Evolutionary conservation across 2,329 filamentous ascomycete species (phyloP), one percentile per base, ranked within the genome.

Genomic region (Fusarium pseudoanthophilum): DNA sequence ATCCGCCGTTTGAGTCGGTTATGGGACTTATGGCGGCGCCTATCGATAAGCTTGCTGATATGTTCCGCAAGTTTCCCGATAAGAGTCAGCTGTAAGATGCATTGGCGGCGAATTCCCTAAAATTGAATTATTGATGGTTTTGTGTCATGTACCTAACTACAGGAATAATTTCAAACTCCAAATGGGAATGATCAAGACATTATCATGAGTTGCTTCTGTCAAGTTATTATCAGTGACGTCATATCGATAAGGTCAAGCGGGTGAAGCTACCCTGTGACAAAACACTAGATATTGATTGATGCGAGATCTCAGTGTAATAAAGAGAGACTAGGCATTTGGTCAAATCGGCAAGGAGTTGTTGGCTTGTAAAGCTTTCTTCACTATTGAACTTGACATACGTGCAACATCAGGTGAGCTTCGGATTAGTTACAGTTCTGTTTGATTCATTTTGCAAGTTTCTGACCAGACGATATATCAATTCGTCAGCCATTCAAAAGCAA

Each of bases 1-100:
- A 84, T 40, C 87, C 87, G 6, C 87, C 86, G 0, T 90, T 89
- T 66, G 88, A 91, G 82, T 88, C 85, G 0, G 86, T 84, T 0
- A 84, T 84, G 64, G 88, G 86, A 0, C 72, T 91, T 28, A 69
- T 91, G 78, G 80, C 86, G 1, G 87, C 89, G 20, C 89, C 89
- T 1, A 81, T 91, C 24, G 90, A 91, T 77, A 85, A 84, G 66
- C 69, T 91, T 37, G 80, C 80, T 42, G 88, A 91, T 77, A 57
- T 89, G 11, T 89, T 90, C 71, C 80, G 85, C 26, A 87, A 86
- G 76, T 91, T 89, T 72, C 71, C 53, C 15, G 52, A 71, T 5
- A 56, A 71, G 51, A 53, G 24, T 14, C 16, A 37, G 16, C 9
- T 37, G 36, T 37, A 37, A 37, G 16, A 18, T 18, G 36, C 16